Percentiles rank a stretch among this genome's conserved stretches.
These are phyloP conservation scores for Globisporangium carolinianum DNA, from an alignment of 352 stramenopile genomes.

Conservation along the genomic window DNA sequence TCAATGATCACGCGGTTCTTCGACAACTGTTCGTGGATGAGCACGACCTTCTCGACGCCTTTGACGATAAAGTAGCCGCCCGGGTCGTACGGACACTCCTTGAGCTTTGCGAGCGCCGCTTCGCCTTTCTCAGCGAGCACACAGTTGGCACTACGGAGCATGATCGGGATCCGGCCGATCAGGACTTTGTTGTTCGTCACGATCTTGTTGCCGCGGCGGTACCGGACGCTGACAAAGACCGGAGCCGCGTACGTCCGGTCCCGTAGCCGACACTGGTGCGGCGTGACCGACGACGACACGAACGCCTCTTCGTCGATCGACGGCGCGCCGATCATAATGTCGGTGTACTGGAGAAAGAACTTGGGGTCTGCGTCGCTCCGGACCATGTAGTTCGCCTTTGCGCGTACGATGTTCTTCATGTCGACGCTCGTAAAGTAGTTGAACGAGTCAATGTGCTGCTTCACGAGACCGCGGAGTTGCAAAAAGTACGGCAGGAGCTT, in stretches of 20 bases:
- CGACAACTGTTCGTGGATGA: constrained; percentile 99
- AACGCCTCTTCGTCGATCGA: constrained; percentile 97
- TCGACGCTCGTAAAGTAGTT: constrained; percentile 99
- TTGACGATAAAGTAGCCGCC: constrained; percentile 99
- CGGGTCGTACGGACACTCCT: constrained; percentile 99
- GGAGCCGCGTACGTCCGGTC: constrained; percentile 98
- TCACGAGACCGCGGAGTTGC: constrained; percentile 86
- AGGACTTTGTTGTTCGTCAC: constrained; percentile 97
- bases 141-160: constrained; percentile 96
- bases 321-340: constrained; percentile 96
- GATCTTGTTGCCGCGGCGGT: constrained; percentile 96
- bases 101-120: constrained; percentile 92
- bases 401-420: constrained; percentile 98
- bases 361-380: constrained; percentile 94
- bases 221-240: constrained; percentile 98
- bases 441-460: constrained; percentile 99
- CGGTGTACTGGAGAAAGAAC: constrained; percentile 98
- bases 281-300: constrained; percentile 89
- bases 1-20: constrained; percentile 99
- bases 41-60: constrained; percentile 97
- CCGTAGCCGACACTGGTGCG: constrained; percentile 97
- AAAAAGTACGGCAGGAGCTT: constrained; percentile 98
- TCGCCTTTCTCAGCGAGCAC: constrained; percentile 94
- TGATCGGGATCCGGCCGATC: constrained; percentile 97
- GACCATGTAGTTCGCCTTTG: constrained; percentile 89